Conservation (phyloP, 1,139 yeast genomes). For the Suhomyces guaymorum region DNA sequence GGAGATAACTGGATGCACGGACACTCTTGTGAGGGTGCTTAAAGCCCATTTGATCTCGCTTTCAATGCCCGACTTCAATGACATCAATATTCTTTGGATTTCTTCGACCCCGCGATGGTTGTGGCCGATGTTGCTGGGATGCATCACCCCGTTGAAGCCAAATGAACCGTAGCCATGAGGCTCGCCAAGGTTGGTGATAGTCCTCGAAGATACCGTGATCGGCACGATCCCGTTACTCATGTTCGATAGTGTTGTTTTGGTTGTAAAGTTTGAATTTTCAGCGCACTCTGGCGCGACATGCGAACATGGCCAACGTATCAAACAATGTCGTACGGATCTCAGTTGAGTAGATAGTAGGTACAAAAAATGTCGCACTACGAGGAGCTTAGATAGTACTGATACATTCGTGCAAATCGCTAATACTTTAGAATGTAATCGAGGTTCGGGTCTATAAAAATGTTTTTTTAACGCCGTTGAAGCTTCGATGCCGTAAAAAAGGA, state of each 20-base stretch:
- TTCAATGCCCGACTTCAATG: slow-evolving; percentile 59
- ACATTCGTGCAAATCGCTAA: too few relatives aligned
- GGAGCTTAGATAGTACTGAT: too few relatives aligned
- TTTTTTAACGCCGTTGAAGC: too few relatives aligned
- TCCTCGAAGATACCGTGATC: slow-evolving; percentile 20
- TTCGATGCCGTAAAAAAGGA: too few relatives aligned
- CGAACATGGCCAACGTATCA: too few relatives aligned
- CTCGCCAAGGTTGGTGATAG: slow-evolving; percentile 18
- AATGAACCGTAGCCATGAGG: slow-evolving; percentile 13
- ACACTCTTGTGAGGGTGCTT: slow-evolving; percentile 56
- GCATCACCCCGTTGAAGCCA: slow-evolving; percentile 22
- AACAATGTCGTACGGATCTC: too few relatives aligned
- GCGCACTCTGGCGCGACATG: slow-evolving; percentile 2
- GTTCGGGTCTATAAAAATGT: too few relatives aligned
- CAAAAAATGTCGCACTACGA: too few relatives aligned
- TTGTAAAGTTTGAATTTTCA: slow-evolving; percentile 6
- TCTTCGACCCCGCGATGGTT: slow-evolving; percentile 55
- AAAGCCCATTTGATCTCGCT: slow-evolving; percentile 70
- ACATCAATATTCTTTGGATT: slow-evolving; percentile 60
- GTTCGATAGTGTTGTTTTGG: slow-evolving; percentile 8
- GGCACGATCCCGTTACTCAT: slow-evolving; percentile 23
- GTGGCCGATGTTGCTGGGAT: slow-evolving; percentile 19
- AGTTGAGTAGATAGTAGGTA: too few relatives aligned
- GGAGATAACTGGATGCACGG: slow-evolving; percentile 38
- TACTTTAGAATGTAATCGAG: too few relatives aligned